Evolutionary conservation across 805 yeast genomes (phyloP).

Genomic region (Kodamaea hsintzibuensis): DNA sequence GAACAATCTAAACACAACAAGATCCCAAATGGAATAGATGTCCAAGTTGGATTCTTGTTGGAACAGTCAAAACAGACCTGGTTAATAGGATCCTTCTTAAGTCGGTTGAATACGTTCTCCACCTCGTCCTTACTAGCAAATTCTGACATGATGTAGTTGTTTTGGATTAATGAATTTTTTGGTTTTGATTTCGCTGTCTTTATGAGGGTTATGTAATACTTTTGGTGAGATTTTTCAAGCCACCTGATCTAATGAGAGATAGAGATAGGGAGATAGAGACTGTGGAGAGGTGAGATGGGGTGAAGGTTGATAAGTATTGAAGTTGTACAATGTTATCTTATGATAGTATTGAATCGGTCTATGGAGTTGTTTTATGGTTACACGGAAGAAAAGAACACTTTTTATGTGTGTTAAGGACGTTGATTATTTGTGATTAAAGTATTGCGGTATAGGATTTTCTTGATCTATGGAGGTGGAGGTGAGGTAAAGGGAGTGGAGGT

Average conservation of each 20-base stretch:
- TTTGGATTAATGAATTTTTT: background rate
- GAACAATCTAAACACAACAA: conserved; percentile 92
- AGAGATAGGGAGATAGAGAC: background rate
- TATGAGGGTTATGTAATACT: background rate
- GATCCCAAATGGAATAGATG: conserved; percentile 95
- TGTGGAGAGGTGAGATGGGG: background rate
- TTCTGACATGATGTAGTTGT: conserved; percentile 34
- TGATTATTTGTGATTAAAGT: background rate
- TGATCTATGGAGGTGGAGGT: too few relatives aligned
- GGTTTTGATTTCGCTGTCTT: conserved; percentile 1
- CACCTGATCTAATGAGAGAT: background rate
- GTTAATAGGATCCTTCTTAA: conserved; percentile 70
- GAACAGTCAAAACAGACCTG: conserved; percentile 91
- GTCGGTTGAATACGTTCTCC: conserved; percentile 59
- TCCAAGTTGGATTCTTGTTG: conserved; percentile 96
- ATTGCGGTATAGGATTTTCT: too few relatives aligned
- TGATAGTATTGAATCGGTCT: background rate
- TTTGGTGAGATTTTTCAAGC: background rate
- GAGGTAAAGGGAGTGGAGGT: too few relatives aligned
- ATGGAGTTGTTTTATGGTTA: background rate
- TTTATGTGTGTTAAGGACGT: too few relatives aligned
- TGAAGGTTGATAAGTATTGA: background rate
- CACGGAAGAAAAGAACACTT: background rate
- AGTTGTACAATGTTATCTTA: background rate
- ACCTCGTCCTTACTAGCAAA: conserved; percentile 72